Evolutionary conservation across 805 yeast genomes (phyloP), one percentile per base, ranked within the genome.

Genomic region (Metschnikowia hibisci): DNA sequence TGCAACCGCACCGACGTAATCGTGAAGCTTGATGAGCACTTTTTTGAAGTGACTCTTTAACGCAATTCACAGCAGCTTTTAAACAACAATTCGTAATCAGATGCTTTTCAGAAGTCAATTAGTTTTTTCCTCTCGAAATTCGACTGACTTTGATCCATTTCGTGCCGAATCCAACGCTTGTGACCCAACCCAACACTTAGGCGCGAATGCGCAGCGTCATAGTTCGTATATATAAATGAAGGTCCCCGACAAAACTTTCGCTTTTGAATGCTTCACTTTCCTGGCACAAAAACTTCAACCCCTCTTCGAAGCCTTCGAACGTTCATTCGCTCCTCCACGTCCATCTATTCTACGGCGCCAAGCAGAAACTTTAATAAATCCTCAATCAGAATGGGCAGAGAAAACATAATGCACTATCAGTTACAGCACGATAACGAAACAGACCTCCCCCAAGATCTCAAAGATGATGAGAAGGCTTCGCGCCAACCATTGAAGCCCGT

Each of bases 341-440:
- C 25, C 1, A 23, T 22, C 25, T 34, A 13, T 10, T 30, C 33
- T 3, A 30, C 33, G 6, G 6, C 33, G 7, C 13, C 11, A 10
- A 14, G 18, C 18, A 13, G 34, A 34, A 15, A 31, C 41, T 28
- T 38, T 23, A 38, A 30, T 35, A 35, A 18, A 11, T 16, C 39
- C 13, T 26, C 39, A n/a, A 16, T 35, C 39, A 37, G 26, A 38
- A 69, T 69, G 74, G 74, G 74, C 18, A 64, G 72, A 55, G 69
- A 66, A 46, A 69, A 67, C 46, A 68, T 68, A 28, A 51, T 63
- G 46, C 61, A 66, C 36, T 68, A 67, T 50, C 71, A 67, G 49
- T 52, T 65, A 44, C 70, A 67, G 39, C 67, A 66, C 46, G 70
- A 65, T 48, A 61, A 66, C 46, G 66, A 66, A 41, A 60, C 71